Evolutionary conservation across 331 rosid species (phyloP), one percentile per base, ranked within the genome.

Genomic region (Pyracantha coccinea): DNA sequence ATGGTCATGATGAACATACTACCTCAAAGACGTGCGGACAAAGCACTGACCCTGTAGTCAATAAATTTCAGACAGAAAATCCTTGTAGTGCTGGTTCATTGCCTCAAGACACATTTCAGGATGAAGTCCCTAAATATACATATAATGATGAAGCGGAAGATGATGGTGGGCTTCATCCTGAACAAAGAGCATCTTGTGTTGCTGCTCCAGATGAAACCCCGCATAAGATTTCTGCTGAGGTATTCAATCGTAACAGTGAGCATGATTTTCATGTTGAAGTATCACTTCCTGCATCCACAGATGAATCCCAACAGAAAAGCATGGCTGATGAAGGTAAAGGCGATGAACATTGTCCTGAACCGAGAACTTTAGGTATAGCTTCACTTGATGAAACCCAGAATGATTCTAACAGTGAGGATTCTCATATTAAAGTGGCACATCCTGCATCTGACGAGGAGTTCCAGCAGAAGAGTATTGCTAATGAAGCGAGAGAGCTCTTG

Each of bases 401-500:
- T 60, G 69, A 69, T 58, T 47, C 71, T 67, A 69, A 72, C 72
- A 31, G 20, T 28, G 81, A 80, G 64, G 79, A 78, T 84, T 28
- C 68, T 64, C 80, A 62, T 65, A 76, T 44, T 67, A 75, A 74
- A 23, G 83, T 72, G 68, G 71, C 66, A 32, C 75, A 64, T 83
- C 62, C 71, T 68, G 31, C 63, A 75, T 59, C 81, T 41, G 35
- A 24, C 1, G 69, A 55, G 77, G 72, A 64, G 67, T 66, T 74
- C 79, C 77, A n/a, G 72, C 77, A 82, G 70, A 75, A 55, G 20
- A 66, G 68, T 73, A 78, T 79, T 62, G 64, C 73, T 78, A 69
- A 68, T 24, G 82, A 84, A 79, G 75, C 62, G 71, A 64, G 75
- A 79, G 76, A 61, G 75, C 83, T 60, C 72, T 23, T 68, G 73